Conservation (phyloP, 1,284 basidiomycete genomes). For the Earliella scabrosa region DNA sequence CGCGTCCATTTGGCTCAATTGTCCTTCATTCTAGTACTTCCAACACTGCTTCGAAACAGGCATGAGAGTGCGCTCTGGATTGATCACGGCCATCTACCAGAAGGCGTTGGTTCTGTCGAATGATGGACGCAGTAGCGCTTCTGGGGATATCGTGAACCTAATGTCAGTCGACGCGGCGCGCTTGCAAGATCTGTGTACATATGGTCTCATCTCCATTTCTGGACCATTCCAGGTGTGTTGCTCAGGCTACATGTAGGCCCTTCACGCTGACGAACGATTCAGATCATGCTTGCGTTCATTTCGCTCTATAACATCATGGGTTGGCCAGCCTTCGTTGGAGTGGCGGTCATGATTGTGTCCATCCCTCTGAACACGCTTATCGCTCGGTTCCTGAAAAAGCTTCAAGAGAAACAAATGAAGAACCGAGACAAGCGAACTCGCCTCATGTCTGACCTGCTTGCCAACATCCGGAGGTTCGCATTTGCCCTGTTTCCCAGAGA, state of each 20-base stretch:
- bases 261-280: slow-evolving; percentile 3
- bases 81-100: slow-evolving; percentile 85
- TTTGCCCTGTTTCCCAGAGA: background rate
- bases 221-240: slow-evolving; percentile 66
- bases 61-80: slow-evolving; percentile 90
- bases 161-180: slow-evolving; percentile 90
- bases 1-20: background rate
- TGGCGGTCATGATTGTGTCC: slow-evolving; percentile 88
- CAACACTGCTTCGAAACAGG: slow-evolving; percentile 83
- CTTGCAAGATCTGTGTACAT: slow-evolving; percentile 87
- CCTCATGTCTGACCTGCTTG: slow-evolving; percentile 82
- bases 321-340: slow-evolving; percentile 92
- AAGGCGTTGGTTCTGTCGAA: slow-evolving; percentile 88
- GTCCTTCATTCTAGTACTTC: slow-evolving; percentile 65
- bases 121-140: slow-evolving; percentile 79
- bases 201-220: slow-evolving; percentile 72
- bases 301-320: slow-evolving; percentile 90
- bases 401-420: slow-evolving; percentile 92
- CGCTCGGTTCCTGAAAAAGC: slow-evolving; percentile 74
- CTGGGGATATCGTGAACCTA: slow-evolving; percentile 93
- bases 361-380: slow-evolving; percentile 83
- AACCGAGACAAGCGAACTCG: slow-evolving; percentile 80
- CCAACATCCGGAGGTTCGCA: slow-evolving; percentile 84
- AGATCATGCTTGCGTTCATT: slow-evolving; percentile 89
- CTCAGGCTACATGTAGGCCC: background rate